Percentiles rank a stretch among this genome's conserved stretches.
Conservation (phyloP, 169 alveolate species). For the Plasmodium gaboni region DNA sequence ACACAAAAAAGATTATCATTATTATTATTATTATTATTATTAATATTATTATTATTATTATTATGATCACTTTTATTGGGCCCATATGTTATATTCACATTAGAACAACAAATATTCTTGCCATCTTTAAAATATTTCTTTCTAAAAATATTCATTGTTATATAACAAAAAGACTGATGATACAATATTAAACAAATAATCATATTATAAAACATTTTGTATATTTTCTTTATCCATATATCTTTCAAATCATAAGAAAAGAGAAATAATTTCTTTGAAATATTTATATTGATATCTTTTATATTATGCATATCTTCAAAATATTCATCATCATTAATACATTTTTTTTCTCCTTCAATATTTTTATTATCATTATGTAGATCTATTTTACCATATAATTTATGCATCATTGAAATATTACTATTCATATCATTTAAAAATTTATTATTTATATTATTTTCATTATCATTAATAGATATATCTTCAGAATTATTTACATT, state of each 20-base stretch:
- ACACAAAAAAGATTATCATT: neutral
- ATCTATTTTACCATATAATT: neutral
- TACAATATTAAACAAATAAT: slow-evolving; percentile 51
- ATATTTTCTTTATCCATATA: slow-evolving; percentile 43
- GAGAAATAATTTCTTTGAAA: neutral
- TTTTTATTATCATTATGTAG: neutral
- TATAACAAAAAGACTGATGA: neutral
- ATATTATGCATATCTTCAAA: slow-evolving; percentile 66
- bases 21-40: neutral
- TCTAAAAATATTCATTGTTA: too few species aligned
- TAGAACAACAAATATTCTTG: neutral
- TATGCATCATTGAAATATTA: neutral
- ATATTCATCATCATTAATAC: slow-evolving; percentile 1
- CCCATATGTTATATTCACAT: neutral
- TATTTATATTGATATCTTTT: slow-evolving; percentile 4
- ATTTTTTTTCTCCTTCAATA: neutral
- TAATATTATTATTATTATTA: neutral
- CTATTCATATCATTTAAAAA: neutral
- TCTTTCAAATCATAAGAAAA: slow-evolving; percentile 49
- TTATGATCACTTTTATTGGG: neutral
- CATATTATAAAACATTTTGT: slow-evolving; percentile 59
- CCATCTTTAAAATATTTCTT: too few species aligned
- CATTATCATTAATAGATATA: neutral
- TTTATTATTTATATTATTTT: neutral
- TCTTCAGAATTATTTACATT: neutral